Base-by-base conservation (phyloP, 2,329 filamentous ascomycete genomes). In the Claviceps capensis region DNA sequence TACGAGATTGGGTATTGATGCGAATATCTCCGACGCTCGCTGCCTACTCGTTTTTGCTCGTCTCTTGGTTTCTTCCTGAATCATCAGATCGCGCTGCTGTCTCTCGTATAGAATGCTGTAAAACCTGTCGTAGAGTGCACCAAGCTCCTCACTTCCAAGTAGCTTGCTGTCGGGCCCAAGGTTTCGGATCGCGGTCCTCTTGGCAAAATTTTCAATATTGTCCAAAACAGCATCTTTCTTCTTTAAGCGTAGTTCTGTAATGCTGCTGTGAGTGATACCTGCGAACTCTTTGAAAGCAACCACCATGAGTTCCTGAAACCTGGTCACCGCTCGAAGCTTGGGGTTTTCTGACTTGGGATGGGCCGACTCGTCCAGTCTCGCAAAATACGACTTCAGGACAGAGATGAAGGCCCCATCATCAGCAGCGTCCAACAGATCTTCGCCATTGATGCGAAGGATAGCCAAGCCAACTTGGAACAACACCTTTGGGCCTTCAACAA, bases 221-320 rank as follows among this genome's bases (percentile, higher is more conserved):
- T 89, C 89, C 52, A 98, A 75, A 36, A 98, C 93, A 0, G 86
- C 85, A 62, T 93, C 88, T 68, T 97, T 97, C 69, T 97, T 94
- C 68, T 90, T 95, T 42, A 86, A 76, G 22, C 93, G 83, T 63
- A 94, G 78, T 58, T 97, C 93, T 0, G 85, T 86, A 55, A 98
- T 90, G 49, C 85, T 95, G 63, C 82, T 85, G 64, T 98, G 91
- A 0, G 93, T 98, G 59, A 98, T 95, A 42, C 84, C 88, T 0
- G 91, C 86, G 63, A 98, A 98, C 63, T 98, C 93, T 60, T 96
- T 97, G 71, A 98, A 98, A 0, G 93, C 93, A 19, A 97, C 93
- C 3, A 98, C 93, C 90, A 98, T 97, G 53, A 98, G 79, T 67
- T 97, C 93, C 62, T 98, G 93, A 65, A 98, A 98, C 47, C 88